Evolutionary conservation across 1,284 basidiomycete genomes (phyloP).

Genomic region (Violaceomyces palustris): DNA sequence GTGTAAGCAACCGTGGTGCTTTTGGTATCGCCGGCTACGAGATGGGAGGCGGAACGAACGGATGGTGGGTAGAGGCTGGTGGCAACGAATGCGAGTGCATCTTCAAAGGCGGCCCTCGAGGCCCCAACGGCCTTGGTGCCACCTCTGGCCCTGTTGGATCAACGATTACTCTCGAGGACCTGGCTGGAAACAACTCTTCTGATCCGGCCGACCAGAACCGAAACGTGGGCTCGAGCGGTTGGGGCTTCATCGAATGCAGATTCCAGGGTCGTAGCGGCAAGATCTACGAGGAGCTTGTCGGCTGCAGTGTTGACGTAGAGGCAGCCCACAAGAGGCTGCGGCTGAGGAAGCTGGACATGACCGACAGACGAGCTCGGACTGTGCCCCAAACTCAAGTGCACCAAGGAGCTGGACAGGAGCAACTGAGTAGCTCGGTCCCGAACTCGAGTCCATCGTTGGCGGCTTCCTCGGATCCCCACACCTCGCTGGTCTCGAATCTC

Average conservation of each 20-base stretch:
- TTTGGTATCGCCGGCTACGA: slow-evolving; percentile 18
- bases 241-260: too few species aligned
- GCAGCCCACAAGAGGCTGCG: not conserved
- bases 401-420: not conserved
- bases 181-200: too few species aligned
- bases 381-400: not conserved
- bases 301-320: not conserved
- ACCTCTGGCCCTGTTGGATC: not conserved
- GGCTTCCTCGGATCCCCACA: slow-evolving; percentile 7
- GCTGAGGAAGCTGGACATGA: slow-evolving; percentile 16
- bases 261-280: slow-evolving; percentile 22
- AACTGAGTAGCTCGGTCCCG: slow-evolving; percentile 1
- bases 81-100: not conserved
- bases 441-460: not conserved
- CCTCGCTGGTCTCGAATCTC: slow-evolving; percentile 19
- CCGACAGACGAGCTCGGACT: slow-evolving; percentile 2
- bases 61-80: slow-evolving; percentile 34
- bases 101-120: not conserved
- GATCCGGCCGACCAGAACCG: too few species aligned
- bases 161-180: slow-evolving; percentile 2
- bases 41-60: slow-evolving; percentile 12
- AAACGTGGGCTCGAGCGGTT: too few species aligned
- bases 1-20: slow-evolving; percentile 23
- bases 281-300: slow-evolving; percentile 18
- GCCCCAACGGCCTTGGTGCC: not conserved